Evolutionary conservation across 2,329 filamentous ascomycete species (phyloP).

Genomic region (Thielaviopsis populi): DNA sequence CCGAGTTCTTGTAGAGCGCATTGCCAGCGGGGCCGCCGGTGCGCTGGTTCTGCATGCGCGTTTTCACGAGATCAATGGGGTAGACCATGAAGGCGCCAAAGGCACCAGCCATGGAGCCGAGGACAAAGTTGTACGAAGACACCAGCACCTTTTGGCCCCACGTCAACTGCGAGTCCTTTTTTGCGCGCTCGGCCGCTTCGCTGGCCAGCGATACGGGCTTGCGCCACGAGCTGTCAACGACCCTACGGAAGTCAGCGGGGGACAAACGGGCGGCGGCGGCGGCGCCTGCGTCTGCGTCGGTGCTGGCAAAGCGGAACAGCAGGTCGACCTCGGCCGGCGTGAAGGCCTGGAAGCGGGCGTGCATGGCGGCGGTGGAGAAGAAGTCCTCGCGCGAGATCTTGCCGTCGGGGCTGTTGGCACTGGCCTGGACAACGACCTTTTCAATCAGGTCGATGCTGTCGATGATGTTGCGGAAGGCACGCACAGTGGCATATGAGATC

Average conservation of each 20-base stretch:
- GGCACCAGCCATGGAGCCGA: slow-evolving; percentile 81
- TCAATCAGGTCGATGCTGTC: slow-evolving; percentile 96
- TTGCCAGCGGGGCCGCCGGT: slow-evolving; percentile 60
- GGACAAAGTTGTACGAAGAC: slow-evolving; percentile 75
- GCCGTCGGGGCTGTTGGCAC: slow-evolving; percentile 67
- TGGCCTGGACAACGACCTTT: slow-evolving; percentile 77
- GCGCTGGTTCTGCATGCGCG: slow-evolving; percentile 94
- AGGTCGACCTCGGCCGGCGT: slow-evolving; percentile 99
- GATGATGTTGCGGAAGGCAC: slow-evolving; percentile 96
- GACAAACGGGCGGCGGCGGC: slow-evolving; percentile 66
- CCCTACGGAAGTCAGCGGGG: slow-evolving; percentile 78
- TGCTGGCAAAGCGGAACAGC: slow-evolving; percentile 91
- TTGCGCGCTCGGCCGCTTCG: slow-evolving; percentile 21
- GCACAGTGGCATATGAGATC: slow-evolving; percentile 93
- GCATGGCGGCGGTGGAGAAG: slow-evolving; percentile 77
- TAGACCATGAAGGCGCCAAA: slow-evolving; percentile 99
- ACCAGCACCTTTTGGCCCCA: slow-evolving; percentile 33
- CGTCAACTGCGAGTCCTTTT: slow-evolving; percentile 24
- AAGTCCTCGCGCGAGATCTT: slow-evolving; percentile 93
- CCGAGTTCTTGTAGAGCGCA: slow-evolving; percentile 87
- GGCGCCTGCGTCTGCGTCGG: slow-evolving; percentile 63
- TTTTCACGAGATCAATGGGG: slow-evolving; percentile 97
- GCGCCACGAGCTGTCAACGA: slow-evolving; percentile 86
- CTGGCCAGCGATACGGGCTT: slow-evolving; percentile 33
- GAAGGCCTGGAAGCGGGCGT: slow-evolving; percentile 88